Percentiles rank a stretch among this genome's conserved stretches.
phyloP scores from a whole-genome alignment of 2,329 filamentous ascomycete species.

The Colletotrichum chlorophyti region DNA sequence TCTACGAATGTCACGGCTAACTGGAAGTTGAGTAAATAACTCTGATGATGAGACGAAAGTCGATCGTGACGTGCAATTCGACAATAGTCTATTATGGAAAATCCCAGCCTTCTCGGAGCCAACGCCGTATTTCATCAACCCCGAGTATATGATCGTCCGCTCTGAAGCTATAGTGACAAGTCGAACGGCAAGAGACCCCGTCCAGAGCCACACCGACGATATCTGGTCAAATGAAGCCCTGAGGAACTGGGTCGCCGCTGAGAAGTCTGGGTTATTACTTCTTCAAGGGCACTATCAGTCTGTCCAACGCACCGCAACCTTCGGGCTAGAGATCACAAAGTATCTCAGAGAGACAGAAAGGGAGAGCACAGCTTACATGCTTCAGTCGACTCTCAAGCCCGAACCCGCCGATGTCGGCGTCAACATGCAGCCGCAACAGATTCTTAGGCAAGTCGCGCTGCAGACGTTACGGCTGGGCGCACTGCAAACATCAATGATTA shows the following conservation, averaged over 20 bases:
- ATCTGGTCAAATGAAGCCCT: background rate
- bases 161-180: background rate
- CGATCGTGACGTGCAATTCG: background rate
- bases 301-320: background rate
- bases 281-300: background rate
- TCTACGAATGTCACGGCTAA: too few relatives aligned
- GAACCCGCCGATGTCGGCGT: background rate
- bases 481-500: too few relatives aligned
- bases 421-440: background rate
- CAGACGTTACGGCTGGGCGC: background rate
- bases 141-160: background rate
- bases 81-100: background rate
- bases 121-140: background rate
- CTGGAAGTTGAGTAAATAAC: too few relatives aligned
- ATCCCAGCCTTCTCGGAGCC: background rate
- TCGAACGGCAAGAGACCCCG: background rate
- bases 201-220: background rate
- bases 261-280: background rate
- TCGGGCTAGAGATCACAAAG: background rate
- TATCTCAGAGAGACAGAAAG: background rate
- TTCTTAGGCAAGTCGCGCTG: background rate
- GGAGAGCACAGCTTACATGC: background rate
- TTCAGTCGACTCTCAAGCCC: background rate
- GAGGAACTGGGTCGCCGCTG: background rate
- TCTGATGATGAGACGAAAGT: too few relatives aligned